phyloP scores from a whole-genome alignment of 495 filamentous ascomycete species.

The Evansstolkia leycettana region DNA sequence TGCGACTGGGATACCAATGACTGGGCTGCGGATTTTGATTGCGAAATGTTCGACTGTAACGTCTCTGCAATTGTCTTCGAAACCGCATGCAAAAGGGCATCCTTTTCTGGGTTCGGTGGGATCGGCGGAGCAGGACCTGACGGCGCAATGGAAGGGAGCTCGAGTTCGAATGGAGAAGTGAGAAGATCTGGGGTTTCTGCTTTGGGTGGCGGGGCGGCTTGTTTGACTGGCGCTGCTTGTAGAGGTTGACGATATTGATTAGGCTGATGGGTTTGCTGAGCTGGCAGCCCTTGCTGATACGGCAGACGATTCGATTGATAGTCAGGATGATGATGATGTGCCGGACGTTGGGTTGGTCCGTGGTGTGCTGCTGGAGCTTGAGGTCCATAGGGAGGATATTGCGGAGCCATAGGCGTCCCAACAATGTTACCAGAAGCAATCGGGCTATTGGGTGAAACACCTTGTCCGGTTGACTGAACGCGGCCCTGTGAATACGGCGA shows the following conservation, averaged over 20 bases:
- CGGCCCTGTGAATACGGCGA: background rate
- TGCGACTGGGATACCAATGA: conserved; percentile 68
- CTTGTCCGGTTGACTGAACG: background rate
- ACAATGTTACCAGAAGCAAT: background rate
- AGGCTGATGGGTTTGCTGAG: conserved; percentile 2
- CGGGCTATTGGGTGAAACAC: background rate
- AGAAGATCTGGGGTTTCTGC: conserved; percentile 53
- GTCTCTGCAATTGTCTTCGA: conserved; percentile 54
- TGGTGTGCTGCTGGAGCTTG: conserved; percentile 3
- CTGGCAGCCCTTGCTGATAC: conserved; percentile 8
- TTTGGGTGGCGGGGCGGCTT: conserved; percentile 27
- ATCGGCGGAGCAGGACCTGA: conserved; percentile 64
- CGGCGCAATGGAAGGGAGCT: conserved; percentile 46
- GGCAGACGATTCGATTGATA: conserved; percentile 12
- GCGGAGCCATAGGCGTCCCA: background rate
- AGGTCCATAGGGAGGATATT: conserved; percentile 3
- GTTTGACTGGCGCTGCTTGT: conserved; percentile 8
- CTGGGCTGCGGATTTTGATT: conserved; percentile 56
- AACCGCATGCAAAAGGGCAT: conserved; percentile 69
- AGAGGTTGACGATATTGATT: conserved; percentile 7
- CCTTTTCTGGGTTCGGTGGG: conserved; percentile 94
- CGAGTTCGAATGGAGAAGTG: conserved; percentile 52
- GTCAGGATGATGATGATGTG: background rate
- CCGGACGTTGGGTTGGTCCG: background rate
- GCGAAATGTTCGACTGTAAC: conserved; percentile 47